These are phyloP conservation scores for Termitomyces sp. DNA, from an alignment of 768 basidiomycete species.

Conservation along the genomic window DNA sequence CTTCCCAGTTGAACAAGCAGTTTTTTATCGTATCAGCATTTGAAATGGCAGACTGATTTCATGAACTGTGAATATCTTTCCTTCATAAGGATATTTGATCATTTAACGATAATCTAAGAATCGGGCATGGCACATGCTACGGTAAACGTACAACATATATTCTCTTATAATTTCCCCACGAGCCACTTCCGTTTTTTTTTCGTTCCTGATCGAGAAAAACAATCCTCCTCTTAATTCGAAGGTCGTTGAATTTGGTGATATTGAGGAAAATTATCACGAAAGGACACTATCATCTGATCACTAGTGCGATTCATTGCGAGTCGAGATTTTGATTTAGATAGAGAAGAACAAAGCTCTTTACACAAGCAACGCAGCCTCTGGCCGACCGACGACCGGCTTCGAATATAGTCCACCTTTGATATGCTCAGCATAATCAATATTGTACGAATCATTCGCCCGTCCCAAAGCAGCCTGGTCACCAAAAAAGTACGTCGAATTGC, in stretches of 20 bases:
- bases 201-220: no score
- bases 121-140: constrained; percentile 2
- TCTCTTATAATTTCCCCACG: no score
- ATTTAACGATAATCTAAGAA: constrained; percentile 1
- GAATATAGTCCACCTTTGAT: constrained; percentile 31
- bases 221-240: no score
- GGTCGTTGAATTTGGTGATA: no score
- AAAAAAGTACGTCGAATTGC: constrained; percentile 59
- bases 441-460: constrained; percentile 36
- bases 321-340: no score
- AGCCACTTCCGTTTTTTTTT: no score
- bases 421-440: constrained; percentile 46
- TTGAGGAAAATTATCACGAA: no score
- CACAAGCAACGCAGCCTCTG: not conserved
- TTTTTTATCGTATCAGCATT: no score
- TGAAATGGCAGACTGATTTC: constrained; percentile 31
- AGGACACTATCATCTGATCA: no score
- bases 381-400: not conserved
- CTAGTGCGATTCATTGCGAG: no score
- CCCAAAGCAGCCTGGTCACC: constrained; percentile 39
- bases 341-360: not conserved
- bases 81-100: constrained; percentile 16
- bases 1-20: constrained; percentile 6
- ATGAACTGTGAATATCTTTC: constrained; percentile 33
- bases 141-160: no score